phyloP scores from a whole-genome alignment of 2,329 filamentous ascomycete genomes.

The Apiospora saccharicola region DNA sequence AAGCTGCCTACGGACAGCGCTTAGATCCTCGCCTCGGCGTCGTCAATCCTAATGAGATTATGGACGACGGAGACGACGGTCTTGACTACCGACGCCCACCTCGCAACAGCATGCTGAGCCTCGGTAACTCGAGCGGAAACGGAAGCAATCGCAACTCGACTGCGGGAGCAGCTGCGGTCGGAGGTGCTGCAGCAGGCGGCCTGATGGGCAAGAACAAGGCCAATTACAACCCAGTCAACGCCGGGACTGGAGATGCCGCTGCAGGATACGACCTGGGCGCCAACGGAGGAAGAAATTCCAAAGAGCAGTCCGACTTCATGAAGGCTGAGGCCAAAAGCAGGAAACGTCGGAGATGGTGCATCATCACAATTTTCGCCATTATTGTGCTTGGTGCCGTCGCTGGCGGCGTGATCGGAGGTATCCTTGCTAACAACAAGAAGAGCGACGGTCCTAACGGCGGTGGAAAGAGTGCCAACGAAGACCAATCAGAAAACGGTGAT shows the following conservation, averaged over 20 bases:
- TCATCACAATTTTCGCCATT: conserved; percentile 69
- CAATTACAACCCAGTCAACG: conserved; percentile 62
- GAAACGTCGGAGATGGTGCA: conserved; percentile 74
- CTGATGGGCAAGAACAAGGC: conserved; percentile 46
- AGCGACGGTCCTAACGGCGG: conserved; percentile 39
- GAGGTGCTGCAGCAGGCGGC: conserved; percentile 50
- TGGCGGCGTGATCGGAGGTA: conserved; percentile 68
- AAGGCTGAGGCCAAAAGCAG: conserved; percentile 63
- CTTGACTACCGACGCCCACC: conserved; percentile 62
- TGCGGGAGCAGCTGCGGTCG: conserved; percentile 56
- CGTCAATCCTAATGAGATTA: conserved; percentile 81
- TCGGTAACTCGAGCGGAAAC: conserved; percentile 55
- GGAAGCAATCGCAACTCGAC: conserved; percentile 49
- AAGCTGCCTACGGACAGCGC: conserved; percentile 54
- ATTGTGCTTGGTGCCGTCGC: conserved; percentile 75
- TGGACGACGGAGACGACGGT: conserved; percentile 89
- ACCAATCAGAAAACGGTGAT: conserved; percentile 70
- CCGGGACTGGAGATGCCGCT: conserved; percentile 42
- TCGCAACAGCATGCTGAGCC: conserved; percentile 67
- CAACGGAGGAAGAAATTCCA: conserved; percentile 45
- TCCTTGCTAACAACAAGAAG: conserved; percentile 55
- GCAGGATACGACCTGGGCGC: conserved; percentile 46
- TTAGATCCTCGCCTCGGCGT: conserved; percentile 61
- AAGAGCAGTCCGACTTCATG: conserved; percentile 73
- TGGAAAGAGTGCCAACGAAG: conserved; percentile 63